These are phyloP conservation scores for Geotrichum bryndzae DNA, from an alignment of 1,139 yeast species.

Conservation along the genomic window DNA sequence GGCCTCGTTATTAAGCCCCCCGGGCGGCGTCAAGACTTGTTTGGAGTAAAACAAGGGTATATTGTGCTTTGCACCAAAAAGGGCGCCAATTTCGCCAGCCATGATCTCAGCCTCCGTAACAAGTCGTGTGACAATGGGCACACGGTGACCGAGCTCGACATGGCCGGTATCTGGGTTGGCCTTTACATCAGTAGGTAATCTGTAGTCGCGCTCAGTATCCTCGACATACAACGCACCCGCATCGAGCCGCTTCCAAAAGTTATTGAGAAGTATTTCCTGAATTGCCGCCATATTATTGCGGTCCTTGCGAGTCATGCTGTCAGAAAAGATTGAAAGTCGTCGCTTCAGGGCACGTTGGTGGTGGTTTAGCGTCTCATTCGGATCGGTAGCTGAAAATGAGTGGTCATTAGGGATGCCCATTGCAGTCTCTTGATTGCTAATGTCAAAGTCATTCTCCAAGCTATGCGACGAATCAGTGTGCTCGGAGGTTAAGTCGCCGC, in stretches of 20 bases:
- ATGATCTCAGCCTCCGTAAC: conserved; percentile 17
- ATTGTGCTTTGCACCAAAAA: conserved; percentile 13
- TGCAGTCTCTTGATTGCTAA: neutral
- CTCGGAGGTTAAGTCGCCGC: conserved; percentile 2
- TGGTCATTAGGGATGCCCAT: neutral
- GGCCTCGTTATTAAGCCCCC: neutral
- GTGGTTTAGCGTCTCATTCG: neutral
- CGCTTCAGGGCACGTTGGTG: neutral
- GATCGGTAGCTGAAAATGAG: neutral
- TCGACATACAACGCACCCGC: conserved; percentile 11
- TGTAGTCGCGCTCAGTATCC: neutral
- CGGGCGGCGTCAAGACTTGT: conserved; percentile 8
- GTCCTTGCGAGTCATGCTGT: conserved; percentile 3
- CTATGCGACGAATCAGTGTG: neutral
- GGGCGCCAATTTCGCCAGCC: conserved; percentile 18
- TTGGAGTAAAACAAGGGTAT: conserved; percentile 16
- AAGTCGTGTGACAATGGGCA: neutral
- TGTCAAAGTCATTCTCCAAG: neutral
- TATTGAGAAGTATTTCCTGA: conserved; percentile 5
- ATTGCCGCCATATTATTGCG: conserved; percentile 5
- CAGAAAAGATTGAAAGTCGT: conserved; percentile 4
- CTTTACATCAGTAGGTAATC: neutral
- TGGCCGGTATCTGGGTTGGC: neutral
- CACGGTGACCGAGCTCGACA: neutral
- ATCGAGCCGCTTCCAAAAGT: conserved; percentile 17